Evolutionary conservation across 371 early-diverging fungal species (phyloP).

Genomic region (Umbelopsis sp.): DNA sequence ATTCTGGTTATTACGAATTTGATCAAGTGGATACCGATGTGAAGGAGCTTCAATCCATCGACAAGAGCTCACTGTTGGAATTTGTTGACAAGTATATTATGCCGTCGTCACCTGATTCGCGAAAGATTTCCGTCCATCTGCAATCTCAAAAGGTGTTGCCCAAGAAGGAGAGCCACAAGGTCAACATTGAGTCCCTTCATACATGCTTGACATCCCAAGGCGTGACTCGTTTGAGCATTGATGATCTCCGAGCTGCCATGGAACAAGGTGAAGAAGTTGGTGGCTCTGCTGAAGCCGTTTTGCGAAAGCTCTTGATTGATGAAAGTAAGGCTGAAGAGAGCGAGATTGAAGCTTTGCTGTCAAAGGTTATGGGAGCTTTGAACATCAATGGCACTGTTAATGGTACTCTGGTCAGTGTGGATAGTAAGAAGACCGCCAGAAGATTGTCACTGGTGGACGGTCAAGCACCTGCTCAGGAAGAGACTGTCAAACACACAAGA

Average conservation of each 20-base stretch:
- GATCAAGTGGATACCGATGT: slow-evolving; percentile 65
- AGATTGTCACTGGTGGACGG: slow-evolving; percentile 34
- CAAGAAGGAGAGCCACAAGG: slow-evolving; percentile 37
- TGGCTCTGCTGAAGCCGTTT: slow-evolving; percentile 34
- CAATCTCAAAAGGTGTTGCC: slow-evolving; percentile 54
- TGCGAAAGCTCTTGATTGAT: slow-evolving; percentile 46
- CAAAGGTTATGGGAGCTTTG: slow-evolving; percentile 43
- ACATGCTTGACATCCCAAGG: slow-evolving; percentile 42
- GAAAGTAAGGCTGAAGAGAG: slow-evolving; percentile 50
- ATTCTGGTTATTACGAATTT: slow-evolving; percentile 84
- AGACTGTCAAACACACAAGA: background rate
- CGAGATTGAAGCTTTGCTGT: slow-evolving; percentile 45
- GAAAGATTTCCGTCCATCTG: slow-evolving; percentile 72
- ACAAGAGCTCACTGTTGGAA: slow-evolving; percentile 48
- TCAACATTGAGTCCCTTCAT: slow-evolving; percentile 51
- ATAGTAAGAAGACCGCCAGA: slow-evolving; percentile 48
- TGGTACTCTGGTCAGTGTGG: slow-evolving; percentile 49
- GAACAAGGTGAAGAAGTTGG: slow-evolving; percentile 51
- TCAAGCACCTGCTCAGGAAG: background rate
- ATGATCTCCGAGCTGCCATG: slow-evolving; percentile 48
- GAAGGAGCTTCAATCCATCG: slow-evolving; percentile 53
- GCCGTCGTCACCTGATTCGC: slow-evolving; percentile 55
- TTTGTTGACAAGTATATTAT: slow-evolving; percentile 63
- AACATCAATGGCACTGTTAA: slow-evolving; percentile 30
- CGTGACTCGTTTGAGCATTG: slow-evolving; percentile 38